phyloP scores from a whole-genome alignment of 768 basidiomycete genomes.

The Mycena venus region DNA sequence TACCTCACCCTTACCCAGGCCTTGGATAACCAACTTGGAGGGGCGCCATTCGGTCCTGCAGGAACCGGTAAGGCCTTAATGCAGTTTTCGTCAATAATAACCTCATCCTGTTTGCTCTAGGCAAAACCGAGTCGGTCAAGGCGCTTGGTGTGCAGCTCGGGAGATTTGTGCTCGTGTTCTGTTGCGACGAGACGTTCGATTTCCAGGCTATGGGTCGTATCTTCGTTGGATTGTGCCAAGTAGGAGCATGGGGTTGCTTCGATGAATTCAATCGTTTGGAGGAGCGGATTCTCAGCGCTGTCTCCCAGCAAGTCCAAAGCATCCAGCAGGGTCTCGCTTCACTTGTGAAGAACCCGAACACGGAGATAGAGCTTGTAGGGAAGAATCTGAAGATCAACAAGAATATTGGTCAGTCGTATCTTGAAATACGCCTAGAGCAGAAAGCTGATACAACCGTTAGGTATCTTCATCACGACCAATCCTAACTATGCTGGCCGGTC shows the following conservation, averaged over 20 bases:
- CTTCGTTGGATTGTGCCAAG: constrained; percentile 98
- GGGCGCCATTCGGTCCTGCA: constrained; percentile 97
- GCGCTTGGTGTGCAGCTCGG: constrained; percentile 97
- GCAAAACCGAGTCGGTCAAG: constrained; percentile 99
- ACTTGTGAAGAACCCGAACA: constrained; percentile 84
- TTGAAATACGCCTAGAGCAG: neutral
- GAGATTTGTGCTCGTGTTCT: constrained; percentile 99
- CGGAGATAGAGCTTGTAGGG: constrained; percentile 95
- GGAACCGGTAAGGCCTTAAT: constrained; percentile 79
- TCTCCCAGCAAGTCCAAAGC: constrained; percentile 98
- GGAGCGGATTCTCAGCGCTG: constrained; percentile 96
- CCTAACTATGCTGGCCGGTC: constrained; percentile 99
- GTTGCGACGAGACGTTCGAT: constrained; percentile 99
- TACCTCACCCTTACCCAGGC: constrained; percentile 98
- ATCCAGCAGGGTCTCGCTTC: constrained; percentile 96
- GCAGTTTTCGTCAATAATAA: neutral
- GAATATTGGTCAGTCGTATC: constrained; percentile 78
- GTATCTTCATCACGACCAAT: constrained; percentile 99
- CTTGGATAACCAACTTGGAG: constrained; percentile 93
- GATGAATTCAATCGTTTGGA: constrained; percentile 99
- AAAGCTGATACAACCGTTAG: constrained; percentile 49
- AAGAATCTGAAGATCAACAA: constrained; percentile 93
- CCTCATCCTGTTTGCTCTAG: constrained; percentile 53
- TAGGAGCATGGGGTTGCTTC: constrained; percentile 99
- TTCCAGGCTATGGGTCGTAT: constrained; percentile 99